These are phyloP conservation scores for Phytophthora capsici DNA, from an alignment of 352 stramenopile genomes.

Conservation along the genomic window DNA sequence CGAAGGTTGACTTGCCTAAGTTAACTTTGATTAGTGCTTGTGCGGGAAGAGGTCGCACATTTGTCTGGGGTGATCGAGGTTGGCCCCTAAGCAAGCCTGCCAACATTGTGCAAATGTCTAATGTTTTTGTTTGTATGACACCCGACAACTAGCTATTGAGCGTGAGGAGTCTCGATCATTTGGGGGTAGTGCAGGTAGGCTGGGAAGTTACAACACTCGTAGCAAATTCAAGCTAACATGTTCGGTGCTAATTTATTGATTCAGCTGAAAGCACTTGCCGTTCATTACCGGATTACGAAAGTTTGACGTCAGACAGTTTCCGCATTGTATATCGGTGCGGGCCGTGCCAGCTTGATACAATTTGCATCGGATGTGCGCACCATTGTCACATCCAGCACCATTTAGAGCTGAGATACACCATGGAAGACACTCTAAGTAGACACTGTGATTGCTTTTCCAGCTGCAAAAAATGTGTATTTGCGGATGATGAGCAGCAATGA, in stretches of 20 bases:
- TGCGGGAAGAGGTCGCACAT: conserved; percentile 70
- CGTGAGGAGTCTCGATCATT: conserved; percentile 40
- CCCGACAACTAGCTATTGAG: conserved; percentile 31
- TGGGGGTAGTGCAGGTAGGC: conserved; percentile 49
- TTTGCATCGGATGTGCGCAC: conserved; percentile 78
- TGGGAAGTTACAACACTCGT: background rate
- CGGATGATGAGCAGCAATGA: conserved; percentile 23
- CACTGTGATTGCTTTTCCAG: conserved; percentile 57
- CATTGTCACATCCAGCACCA: conserved; percentile 69
- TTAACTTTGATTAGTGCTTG: conserved; percentile 62
- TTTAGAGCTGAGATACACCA: conserved; percentile 63
- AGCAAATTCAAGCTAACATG: conserved; percentile 3
- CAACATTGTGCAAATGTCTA: background rate
- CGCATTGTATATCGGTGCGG: conserved; percentile 72
- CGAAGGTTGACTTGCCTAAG: conserved; percentile 53
- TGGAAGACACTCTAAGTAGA: conserved; percentile 58
- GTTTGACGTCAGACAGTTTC: conserved; percentile 76
- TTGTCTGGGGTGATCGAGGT: conserved; percentile 84
- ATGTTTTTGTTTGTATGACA: background rate
- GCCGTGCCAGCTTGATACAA: conserved; percentile 49
- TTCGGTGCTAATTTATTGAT: background rate
- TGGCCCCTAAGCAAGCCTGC: background rate
- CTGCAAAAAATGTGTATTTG: conserved; percentile 41
- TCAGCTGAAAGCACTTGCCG: conserved; percentile 59
- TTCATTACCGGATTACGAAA: conserved; percentile 57